These are phyloP conservation scores for Cokeromyces recurvatus DNA, from an alignment of 371 early-diverging fungal genomes.

Conservation along the genomic window DNA sequence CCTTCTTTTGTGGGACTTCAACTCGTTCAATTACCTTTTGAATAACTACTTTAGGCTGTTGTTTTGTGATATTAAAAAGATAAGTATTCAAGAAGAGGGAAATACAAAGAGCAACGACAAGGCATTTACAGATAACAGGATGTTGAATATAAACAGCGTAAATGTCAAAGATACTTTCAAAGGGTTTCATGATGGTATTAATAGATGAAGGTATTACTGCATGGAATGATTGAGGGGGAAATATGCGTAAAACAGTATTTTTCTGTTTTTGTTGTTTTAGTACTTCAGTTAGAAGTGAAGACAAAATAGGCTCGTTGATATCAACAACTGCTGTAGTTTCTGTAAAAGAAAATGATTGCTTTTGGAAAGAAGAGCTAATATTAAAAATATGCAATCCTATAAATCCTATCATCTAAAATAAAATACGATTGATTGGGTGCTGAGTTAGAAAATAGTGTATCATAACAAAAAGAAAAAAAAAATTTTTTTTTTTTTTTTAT, in stretches of 20 bases:
- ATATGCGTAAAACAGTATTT: not conserved
- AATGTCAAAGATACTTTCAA: conserved; percentile 41
- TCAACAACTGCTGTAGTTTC: too few relatives aligned
- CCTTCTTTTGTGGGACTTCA: not conserved
- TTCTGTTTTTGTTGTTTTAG: too few relatives aligned
- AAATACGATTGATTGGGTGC: too few relatives aligned
- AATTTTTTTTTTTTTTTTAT: too few relatives aligned
- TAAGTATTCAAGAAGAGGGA: conserved; percentile 59
- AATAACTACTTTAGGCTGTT: conserved; percentile 27
- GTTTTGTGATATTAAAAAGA: conserved; percentile 51
- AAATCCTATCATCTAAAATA: too few relatives aligned
- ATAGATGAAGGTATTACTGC: not conserved
- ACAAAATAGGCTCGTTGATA: too few relatives aligned
- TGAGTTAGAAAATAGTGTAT: too few relatives aligned
- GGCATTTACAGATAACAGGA: conserved; percentile 56
- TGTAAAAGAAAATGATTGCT: too few relatives aligned
- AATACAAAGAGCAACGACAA: conserved; percentile 41
- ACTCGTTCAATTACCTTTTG: conserved; percentile 1
- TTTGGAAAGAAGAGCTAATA: too few relatives aligned
- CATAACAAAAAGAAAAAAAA: too few relatives aligned
- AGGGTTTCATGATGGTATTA: conserved; percentile 13
- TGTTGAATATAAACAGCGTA: conserved; percentile 53
- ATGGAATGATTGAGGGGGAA: not conserved
- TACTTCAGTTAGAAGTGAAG: too few relatives aligned
- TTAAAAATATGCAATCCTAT: too few relatives aligned